Evolutionary conservation across 1,284 basidiomycete species (phyloP), one percentile per base, ranked within the genome.

Genomic region (Xanthoconium separans): DNA sequence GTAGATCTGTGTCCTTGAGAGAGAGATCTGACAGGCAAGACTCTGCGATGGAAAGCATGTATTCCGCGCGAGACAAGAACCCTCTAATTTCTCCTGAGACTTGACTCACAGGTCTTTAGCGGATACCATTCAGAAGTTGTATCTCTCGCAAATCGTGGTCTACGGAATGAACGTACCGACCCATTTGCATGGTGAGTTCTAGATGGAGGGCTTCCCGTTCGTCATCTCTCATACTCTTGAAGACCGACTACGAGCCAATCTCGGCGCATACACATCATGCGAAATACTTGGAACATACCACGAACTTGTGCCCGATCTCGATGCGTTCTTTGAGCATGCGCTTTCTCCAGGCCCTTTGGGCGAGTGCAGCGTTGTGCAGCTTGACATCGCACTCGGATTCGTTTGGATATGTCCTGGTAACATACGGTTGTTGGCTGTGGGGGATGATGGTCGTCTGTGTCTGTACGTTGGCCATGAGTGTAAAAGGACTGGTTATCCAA

Each of bases 31-130:
- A 80, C 6, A 98, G 84, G 47, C 82, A 80, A 6, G 83, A 75
- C 50, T 83, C 78, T 2, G 95, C 94, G 64, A 96, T 94, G 55
- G 84, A 85, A 58, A 96, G 77, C 79, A 98, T 84, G 70, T 95
- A 91, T 45, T 83, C 77, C 11, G 92, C 89, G 41, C 95, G 84
- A 53, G 91, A 89, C 24, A 95, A 70, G 36, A 91, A 86, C 1
- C 93, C 93, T 45, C 80, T 79, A 47, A 96, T 77, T 72, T 98
- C 95, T 8, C 91, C 91, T 30, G 83, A 73, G 40, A 78, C 77
- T 69, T 93, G 90, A 0, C 83, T 81, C 39, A 93, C 79, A 0
- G 94, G 94, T 46, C 94, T 93, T 58, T 22, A 40, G 34, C 18
- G 31, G 30, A 29, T 18, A 12, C 2, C 5, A 31, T 47, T 53